Evolutionary conservation across 1,284 basidiomycete genomes (phyloP).

Genomic region (Boletus smithii): DNA sequence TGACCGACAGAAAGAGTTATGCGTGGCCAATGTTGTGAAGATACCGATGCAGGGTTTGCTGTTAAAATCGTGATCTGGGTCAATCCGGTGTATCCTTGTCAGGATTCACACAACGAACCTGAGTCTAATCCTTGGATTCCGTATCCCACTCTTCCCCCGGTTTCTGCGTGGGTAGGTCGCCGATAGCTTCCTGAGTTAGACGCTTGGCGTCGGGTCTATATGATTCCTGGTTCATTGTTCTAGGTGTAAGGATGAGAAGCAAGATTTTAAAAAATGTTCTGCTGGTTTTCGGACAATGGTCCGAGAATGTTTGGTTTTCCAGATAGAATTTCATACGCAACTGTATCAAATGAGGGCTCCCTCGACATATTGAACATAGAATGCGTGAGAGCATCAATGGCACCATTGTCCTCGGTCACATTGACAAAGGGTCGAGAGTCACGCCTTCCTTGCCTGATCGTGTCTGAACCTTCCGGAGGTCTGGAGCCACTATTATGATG

Average conservation of each 20-base stretch:
- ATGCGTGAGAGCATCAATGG: slow-evolving; percentile 8
- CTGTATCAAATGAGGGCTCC: too few relatives aligned
- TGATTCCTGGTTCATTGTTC: too few relatives aligned
- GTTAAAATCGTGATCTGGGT: slow-evolving; percentile 2
- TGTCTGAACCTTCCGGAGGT: not conserved
- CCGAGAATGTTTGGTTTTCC: not conserved
- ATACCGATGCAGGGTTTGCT: slow-evolving; percentile 3
- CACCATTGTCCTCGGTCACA: not conserved
- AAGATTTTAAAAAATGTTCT: not conserved
- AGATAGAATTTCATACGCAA: slow-evolving; percentile 6
- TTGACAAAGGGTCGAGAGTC: not conserved
- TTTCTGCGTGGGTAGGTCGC: slow-evolving; percentile 12
- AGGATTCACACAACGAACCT: slow-evolving; percentile 16
- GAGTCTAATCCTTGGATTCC: slow-evolving; percentile 18
- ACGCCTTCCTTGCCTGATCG: not conserved
- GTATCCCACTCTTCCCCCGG: slow-evolving; percentile 1
- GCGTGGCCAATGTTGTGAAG: slow-evolving; percentile 5
- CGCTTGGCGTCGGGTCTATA: too few relatives aligned
- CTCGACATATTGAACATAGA: slow-evolving; percentile 13
- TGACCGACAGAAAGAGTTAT: not conserved
- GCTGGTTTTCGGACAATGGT: slow-evolving; percentile 3
- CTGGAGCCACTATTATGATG: not conserved
- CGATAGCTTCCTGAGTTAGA: not conserved
- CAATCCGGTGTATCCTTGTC: slow-evolving; percentile 1
- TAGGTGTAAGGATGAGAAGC: slow-evolving; percentile 15